Percentiles rank a stretch among this genome's conserved stretches.
Conservation (phyloP, 208 protist genomes). For the Herpetomonas tarakana region DNA sequence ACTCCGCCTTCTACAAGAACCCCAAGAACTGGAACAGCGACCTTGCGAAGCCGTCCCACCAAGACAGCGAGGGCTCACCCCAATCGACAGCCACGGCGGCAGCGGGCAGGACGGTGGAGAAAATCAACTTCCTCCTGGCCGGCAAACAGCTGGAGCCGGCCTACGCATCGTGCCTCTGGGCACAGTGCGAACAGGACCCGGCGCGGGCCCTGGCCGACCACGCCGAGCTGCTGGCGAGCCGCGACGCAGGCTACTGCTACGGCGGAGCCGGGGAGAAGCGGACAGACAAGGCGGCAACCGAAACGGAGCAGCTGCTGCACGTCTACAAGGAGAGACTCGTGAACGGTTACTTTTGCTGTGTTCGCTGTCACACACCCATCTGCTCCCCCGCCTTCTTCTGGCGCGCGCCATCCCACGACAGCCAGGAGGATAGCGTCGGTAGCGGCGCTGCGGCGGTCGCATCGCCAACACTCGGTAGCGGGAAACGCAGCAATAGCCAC, state of each 20-base stretch:
- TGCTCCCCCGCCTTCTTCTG: slow-evolving; percentile 23
- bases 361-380: slow-evolving; percentile 62
- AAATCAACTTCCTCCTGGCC: slow-evolving; percentile 39
- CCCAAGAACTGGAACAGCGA: background rate
- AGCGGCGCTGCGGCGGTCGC: no score
- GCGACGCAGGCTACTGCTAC: no score
- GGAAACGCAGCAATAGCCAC: no score
- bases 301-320: slow-evolving; percentile 26
- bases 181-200: slow-evolving; percentile 34
- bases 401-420: background rate
- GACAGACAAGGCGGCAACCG: background rate
- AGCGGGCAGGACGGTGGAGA: slow-evolving; percentile 8
- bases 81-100: slow-evolving; percentile 8
- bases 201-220: background rate
- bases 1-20: slow-evolving; percentile 6
- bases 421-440: no score
- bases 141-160: slow-evolving; percentile 53
- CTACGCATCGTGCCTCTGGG: slow-evolving; percentile 67
- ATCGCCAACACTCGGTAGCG: no score
- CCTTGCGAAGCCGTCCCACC: background rate
- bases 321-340: slow-evolving; percentile 23
- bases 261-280: background rate
- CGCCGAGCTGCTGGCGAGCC: background rate
- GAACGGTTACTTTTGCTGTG: slow-evolving; percentile 70
- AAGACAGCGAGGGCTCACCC: background rate